Conservation (phyloP, 352 stramenopile species). For the Phytophthora sojae region DNA sequence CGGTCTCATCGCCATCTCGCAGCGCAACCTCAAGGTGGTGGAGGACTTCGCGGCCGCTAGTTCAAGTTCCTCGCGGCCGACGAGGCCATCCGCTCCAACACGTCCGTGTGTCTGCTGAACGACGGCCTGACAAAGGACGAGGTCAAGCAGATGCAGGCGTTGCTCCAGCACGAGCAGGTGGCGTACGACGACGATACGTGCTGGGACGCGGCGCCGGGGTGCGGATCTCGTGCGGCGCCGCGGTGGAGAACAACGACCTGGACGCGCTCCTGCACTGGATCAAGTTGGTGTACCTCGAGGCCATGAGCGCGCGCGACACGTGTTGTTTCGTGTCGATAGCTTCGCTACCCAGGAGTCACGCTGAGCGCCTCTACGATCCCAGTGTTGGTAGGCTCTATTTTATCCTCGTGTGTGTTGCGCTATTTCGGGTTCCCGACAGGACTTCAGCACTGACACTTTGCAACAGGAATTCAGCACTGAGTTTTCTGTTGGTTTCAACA, state of each 20-base stretch:
- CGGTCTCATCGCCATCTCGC: conserved; percentile 94
- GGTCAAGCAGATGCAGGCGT: conserved; percentile 96
- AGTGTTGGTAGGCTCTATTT: too few species aligned
- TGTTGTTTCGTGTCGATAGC: too few species aligned
- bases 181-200: conserved; percentile 99
- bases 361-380: too few species aligned
- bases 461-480: too few species aligned
- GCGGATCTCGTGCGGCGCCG: conserved; percentile 99
- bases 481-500: too few species aligned
- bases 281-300: conserved; percentile 97
- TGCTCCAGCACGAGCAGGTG: conserved; percentile 96
- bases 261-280: conserved; percentile 98
- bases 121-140: conserved; percentile 90
- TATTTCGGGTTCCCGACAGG: too few species aligned
- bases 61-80: conserved; percentile 97
- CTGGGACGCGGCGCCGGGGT: conserved; percentile 98
- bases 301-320: conserved; percentile 61
- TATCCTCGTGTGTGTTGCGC: too few species aligned
- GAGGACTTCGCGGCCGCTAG: conserved; percentile 97
- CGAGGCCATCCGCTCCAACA: conserved; percentile 95
- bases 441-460: too few species aligned
- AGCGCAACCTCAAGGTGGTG: conserved; percentile 95
- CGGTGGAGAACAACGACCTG: conserved; percentile 97
- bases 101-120: conserved; percentile 97
- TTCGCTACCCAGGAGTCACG: too few species aligned